Evolutionary conservation across 139 green algal genomes (phyloP).

Genomic region (Coelastrella sp.): DNA sequence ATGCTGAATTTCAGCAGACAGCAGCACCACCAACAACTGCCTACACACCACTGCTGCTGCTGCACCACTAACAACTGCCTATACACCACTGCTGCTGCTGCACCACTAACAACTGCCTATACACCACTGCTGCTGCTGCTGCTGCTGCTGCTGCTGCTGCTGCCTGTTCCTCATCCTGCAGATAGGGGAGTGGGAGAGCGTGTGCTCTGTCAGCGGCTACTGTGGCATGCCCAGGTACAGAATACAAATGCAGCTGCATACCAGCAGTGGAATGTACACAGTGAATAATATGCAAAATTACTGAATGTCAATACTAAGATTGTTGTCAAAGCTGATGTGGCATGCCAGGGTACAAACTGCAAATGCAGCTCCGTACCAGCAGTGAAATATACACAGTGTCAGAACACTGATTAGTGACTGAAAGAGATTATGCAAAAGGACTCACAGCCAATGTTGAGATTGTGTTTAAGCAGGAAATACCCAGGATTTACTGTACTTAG

Average conservation of each 20-base stretch:
- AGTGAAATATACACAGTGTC: too few species aligned
- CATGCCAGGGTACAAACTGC: too few species aligned
- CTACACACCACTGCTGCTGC: not conserved
- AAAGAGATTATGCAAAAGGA: too few species aligned
- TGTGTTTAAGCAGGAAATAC: too few species aligned
- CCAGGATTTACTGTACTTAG: too few species aligned
- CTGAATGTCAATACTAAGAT: not conserved
- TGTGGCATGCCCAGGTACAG: slow-evolving; percentile 40
- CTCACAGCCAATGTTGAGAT: too few species aligned
- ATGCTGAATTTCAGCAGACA: too few species aligned
- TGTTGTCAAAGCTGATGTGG: too few species aligned
- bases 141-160: not conserved
- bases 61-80: too few species aligned
- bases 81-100: not conserved
- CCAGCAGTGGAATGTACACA: not conserved
- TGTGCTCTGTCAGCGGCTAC: slow-evolving; percentile 49
- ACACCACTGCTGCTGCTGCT: not conserved
- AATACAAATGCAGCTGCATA: not conserved
- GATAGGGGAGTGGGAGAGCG: slow-evolving; percentile 48
- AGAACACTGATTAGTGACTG: too few species aligned
- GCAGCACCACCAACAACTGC: too few species aligned
- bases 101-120: not conserved
- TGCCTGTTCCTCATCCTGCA: not conserved
- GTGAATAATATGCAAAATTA: not conserved
- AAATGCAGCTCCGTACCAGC: too few species aligned